A percentile compares a stretch with the other conserved stretches of the same genome.
Conservation (phyloP, 2,329 filamentous ascomycete genomes). For the Colletotrichum liaoningense region DNA sequence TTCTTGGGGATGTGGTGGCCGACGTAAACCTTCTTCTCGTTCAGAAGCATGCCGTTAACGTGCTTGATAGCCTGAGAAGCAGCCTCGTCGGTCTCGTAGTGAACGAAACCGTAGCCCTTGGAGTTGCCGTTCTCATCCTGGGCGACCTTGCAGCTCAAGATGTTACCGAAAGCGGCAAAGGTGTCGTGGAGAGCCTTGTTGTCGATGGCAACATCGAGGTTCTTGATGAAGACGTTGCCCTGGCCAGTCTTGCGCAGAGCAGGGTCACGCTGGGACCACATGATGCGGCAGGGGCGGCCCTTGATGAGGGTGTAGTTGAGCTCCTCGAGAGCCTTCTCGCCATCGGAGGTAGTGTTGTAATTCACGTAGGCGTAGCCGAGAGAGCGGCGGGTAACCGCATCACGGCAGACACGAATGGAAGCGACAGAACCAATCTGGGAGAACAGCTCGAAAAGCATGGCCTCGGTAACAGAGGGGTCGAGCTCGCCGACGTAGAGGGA, state of each 20-base stretch:
- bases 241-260: slow-evolving; percentile 99
- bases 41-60: slow-evolving; percentile 99
- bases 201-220: slow-evolving; percentile 97
- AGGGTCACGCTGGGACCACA: slow-evolving; percentile 99
- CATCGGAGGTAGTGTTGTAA: slow-evolving; percentile 97
- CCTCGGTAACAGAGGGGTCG: slow-evolving; percentile 95
- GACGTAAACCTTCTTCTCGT: slow-evolving; percentile 99
- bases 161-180: slow-evolving; percentile 98
- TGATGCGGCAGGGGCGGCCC: slow-evolving; percentile 98
- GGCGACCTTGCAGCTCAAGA: slow-evolving; percentile 98
- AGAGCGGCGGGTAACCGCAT: slow-evolving; percentile 97
- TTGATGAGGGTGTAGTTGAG: slow-evolving; percentile 99
- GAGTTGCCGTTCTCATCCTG: slow-evolving; percentile 97
- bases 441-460: slow-evolving; percentile 99
- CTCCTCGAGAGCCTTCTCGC: slow-evolving; percentile 98
- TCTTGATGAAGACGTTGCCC: slow-evolving; percentile 99
- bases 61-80: slow-evolving; percentile 98
- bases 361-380: slow-evolving; percentile 99
- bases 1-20: slow-evolving; percentile 99
- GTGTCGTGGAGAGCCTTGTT: slow-evolving; percentile 99
- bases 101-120: slow-evolving; percentile 99
- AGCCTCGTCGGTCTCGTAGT: slow-evolving; percentile 99
- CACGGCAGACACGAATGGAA: slow-evolving; percentile 99
- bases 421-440: slow-evolving; percentile 99
- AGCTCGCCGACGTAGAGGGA: slow-evolving; percentile 99